Base-by-base conservation (phyloP, 2,329 filamentous ascomycete species). In the Ceratocystis destructans region DNA sequence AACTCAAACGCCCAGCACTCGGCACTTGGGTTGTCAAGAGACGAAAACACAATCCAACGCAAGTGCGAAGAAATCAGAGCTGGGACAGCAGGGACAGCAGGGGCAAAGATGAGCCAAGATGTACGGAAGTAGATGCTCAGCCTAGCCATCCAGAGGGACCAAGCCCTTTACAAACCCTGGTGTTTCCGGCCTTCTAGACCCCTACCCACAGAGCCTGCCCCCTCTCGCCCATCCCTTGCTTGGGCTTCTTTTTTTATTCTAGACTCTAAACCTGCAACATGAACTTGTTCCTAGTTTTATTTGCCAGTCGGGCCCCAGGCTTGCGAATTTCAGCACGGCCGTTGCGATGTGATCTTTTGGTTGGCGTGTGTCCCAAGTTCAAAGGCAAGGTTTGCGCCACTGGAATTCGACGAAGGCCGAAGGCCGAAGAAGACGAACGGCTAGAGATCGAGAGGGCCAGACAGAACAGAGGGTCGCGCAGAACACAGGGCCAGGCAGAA, bases 21-120 rank as follows among this genome's bases (percentile, higher is more conserved):
- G 53, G 53, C 53, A 59, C 53, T 59, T 59, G 53, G 15, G 53
- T 17, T 59, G 53, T 59, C 53, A 59, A 33, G 25, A 59, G 33
- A 33, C 53, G 53, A 59, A 59, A 59, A 31, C 53, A 20, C 7
- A 59, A 59, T 59, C 53, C 53, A 59, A 59, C 53, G 15, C 53
- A 37, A 37, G n/a, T 59, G 33, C 53, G 53, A 59, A 20, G 53
- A 37, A 33, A 59, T 12, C 10, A 33, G 17, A n/a, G 7, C 53
- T 7, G 22, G 22, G 33, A 37, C 33, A 37, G 2, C 33, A 20
- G 33, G 25, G 7, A 33, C 17, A n/a, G 17, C 53, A 7, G 22
- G 22, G 22, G 31, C 28, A 22, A 28, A 28, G 12, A 57, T 31
- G 10, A 31, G 53, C 22, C 50, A 57, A 57, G 28, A 59, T 3